These are phyloP conservation scores for Solanum hybrid DNA, from an alignment of 305 asterid species.

Conservation along the genomic window DNA sequence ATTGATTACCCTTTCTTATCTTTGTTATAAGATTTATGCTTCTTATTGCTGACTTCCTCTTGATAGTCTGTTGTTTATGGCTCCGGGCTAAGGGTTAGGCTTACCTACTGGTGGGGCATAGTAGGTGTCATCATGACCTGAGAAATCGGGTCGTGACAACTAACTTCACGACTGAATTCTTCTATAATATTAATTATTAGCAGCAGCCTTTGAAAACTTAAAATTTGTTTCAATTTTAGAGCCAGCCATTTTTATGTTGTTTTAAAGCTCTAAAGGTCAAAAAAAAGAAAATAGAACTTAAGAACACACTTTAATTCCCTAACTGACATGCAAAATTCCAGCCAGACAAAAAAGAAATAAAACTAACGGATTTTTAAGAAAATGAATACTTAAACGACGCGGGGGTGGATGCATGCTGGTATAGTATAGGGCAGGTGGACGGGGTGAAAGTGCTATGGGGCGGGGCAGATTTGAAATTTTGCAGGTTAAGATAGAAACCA, in stretches of 20 bases:
- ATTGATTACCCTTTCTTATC: neutral
- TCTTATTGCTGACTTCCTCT: neutral
- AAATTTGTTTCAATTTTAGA: neutral
- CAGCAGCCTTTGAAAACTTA: neutral
- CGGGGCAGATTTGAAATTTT: neutral
- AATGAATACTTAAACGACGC: neutral
- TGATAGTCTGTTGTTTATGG: neutral
- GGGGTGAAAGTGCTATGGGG: neutral
- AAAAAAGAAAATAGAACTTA: neutral
- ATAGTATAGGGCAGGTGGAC: neutral
- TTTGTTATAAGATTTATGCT: neutral
- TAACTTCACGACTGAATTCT: neutral
- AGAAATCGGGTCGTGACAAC: neutral
- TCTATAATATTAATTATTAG: neutral
- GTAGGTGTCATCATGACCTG: neutral
- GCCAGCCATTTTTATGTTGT: too few species aligned
- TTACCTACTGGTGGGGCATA: neutral
- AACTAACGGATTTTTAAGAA: neutral
- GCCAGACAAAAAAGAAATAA: neutral
- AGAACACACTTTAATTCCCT: neutral
- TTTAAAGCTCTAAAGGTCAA: neutral
- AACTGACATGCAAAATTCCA: neutral
- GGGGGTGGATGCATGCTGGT: neutral
- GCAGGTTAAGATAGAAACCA: neutral
- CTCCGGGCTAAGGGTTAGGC: neutral